Evolutionary conservation across 2,329 filamentous ascomycete species (phyloP).

Genomic region (Claviceps sp.): DNA sequence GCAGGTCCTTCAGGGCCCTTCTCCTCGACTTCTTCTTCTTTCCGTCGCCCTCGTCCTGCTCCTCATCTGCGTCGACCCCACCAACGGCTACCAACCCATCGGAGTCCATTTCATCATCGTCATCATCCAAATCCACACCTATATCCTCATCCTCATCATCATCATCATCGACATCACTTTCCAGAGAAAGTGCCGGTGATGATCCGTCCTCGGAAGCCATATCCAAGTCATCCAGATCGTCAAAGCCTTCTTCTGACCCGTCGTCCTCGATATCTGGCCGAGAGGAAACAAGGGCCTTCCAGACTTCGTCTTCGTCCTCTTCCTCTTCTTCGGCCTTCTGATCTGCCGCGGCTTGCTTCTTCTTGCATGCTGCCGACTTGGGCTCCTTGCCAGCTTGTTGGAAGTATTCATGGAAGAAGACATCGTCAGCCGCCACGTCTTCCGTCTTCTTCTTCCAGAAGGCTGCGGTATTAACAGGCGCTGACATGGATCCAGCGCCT

Average conservation of each 20-base stretch:
- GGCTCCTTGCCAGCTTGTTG: conserved; percentile 51
- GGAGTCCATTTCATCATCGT: conserved; percentile 26
- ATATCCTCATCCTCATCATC: conserved; percentile 26
- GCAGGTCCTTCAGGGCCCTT: conserved; percentile 77
- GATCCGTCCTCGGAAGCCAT: conserved; percentile 35
- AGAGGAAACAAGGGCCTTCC: conserved; percentile 77
- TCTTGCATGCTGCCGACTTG: conserved; percentile 40
- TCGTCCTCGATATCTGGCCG: conserved; percentile 49
- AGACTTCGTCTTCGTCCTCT: conserved; percentile 67
- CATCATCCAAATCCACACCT: conserved; percentile 18
- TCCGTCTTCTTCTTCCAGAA: conserved; percentile 90
- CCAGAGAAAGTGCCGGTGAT: conserved; percentile 20
- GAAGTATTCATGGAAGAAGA: conserved; percentile 99
- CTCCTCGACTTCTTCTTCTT: conserved; percentile 41
- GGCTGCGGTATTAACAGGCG: conserved; percentile 62
- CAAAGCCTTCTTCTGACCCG: conserved; percentile 36
- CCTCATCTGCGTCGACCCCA: conserved; percentile 26
- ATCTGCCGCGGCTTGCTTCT: conserved; percentile 36
- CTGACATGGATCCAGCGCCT: conserved; percentile 21
- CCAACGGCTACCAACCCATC: conserved; percentile 23
- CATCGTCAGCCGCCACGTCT: conserved; percentile 79
- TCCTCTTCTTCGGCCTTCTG: conserved; percentile 33
- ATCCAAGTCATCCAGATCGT: conserved; percentile 34
- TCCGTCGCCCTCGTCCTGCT: conserved; percentile 52
- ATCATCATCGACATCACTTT: conserved; percentile 34